A percentile compares a stretch with the other conserved stretches of the same genome.
Conservation (phyloP, 805 yeast genomes). For the Cyberlindnera saturnus region DNA sequence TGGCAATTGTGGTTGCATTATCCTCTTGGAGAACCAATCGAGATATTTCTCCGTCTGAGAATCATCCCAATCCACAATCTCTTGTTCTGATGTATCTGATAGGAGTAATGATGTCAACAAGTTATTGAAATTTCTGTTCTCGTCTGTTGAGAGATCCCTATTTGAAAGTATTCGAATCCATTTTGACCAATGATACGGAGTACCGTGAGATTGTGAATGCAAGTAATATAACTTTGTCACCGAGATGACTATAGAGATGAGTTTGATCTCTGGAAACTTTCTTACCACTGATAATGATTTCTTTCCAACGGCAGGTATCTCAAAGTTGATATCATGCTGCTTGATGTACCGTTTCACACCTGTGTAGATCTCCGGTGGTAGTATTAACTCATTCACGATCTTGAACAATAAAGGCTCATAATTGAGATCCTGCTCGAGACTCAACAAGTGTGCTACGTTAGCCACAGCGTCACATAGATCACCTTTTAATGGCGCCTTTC, state of each 20-base stretch:
- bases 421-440: conserved; percentile 13
- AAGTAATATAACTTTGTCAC: conserved; percentile 19
- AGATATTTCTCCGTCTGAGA: conserved; percentile 40
- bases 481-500: conserved; percentile 32
- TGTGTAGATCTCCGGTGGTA: conserved; percentile 45
- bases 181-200: conserved; percentile 5
- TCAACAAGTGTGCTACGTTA: conserved; percentile 3
- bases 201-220: neutral
- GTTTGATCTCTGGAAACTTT: conserved; percentile 29
- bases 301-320: neutral
- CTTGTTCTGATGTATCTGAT: conserved; percentile 25
- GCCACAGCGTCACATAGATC: conserved; percentile 29
- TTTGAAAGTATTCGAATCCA: conserved; percentile 20
- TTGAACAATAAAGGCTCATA: conserved; percentile 37
- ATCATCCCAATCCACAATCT: conserved; percentile 44
- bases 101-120: conserved; percentile 7
- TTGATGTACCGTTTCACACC: conserved; percentile 28
- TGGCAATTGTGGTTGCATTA: conserved; percentile 21
- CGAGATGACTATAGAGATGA: conserved; percentile 10
- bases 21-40: conserved; percentile 39
- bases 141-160: conserved; percentile 7
- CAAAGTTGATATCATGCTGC: conserved; percentile 8
- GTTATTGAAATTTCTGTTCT: conserved; percentile 4
- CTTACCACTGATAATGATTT: conserved; percentile 23
- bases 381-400: conserved; percentile 34